phyloP scores from a whole-genome alignment of 2,329 filamentous ascomycete species.

The Septoria linicola region DNA sequence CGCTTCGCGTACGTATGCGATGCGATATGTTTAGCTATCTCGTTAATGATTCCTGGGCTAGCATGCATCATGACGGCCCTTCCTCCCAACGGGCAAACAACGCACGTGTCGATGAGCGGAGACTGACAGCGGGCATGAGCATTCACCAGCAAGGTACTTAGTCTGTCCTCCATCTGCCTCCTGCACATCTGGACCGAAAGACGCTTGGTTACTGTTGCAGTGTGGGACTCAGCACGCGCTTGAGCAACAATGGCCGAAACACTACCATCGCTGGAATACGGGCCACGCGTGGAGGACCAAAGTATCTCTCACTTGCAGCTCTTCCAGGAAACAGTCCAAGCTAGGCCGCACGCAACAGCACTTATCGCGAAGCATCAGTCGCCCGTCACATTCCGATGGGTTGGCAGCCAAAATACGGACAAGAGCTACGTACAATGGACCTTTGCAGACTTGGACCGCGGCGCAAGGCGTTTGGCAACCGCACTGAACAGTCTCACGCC shows the following conservation, averaged over 20 bases:
- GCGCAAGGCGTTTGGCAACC: slow-evolving; percentile 34
- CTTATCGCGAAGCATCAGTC: slow-evolving; percentile 36
- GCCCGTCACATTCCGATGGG: slow-evolving; percentile 33
- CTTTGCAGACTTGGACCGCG: slow-evolving; percentile 36
- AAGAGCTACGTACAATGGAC: slow-evolving; percentile 35
- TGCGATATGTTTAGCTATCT: slow-evolving; percentile 11
- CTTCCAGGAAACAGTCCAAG: slow-evolving; percentile 35
- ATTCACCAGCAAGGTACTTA: slow-evolving; percentile 25
- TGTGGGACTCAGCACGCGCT: slow-evolving; percentile 21
- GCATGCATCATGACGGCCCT: slow-evolving; percentile 18
- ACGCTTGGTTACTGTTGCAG: slow-evolving; percentile 15
- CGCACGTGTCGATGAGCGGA: slow-evolving; percentile 21
- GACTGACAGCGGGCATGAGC: slow-evolving; percentile 23
- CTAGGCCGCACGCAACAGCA: slow-evolving; percentile 33
- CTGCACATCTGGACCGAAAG: slow-evolving; percentile 20
- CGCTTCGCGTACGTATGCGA: slow-evolving; percentile 16
- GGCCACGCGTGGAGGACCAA: slow-evolving; percentile 28
- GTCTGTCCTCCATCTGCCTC: slow-evolving; percentile 15
- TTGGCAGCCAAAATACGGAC: slow-evolving; percentile 32
- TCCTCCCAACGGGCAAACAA: slow-evolving; percentile 17
- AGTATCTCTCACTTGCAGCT: slow-evolving; percentile 34
- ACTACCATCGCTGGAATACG: slow-evolving; percentile 31
- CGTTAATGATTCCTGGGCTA: slow-evolving; percentile 10
- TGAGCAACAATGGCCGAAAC: slow-evolving; percentile 27
- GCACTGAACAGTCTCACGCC: slow-evolving; percentile 34